A percentile compares a stretch with the other conserved stretches of the same genome.
Evolutionary conservation across 805 yeast species (phyloP).

Genomic region (Metschnikowia lunata): DNA sequence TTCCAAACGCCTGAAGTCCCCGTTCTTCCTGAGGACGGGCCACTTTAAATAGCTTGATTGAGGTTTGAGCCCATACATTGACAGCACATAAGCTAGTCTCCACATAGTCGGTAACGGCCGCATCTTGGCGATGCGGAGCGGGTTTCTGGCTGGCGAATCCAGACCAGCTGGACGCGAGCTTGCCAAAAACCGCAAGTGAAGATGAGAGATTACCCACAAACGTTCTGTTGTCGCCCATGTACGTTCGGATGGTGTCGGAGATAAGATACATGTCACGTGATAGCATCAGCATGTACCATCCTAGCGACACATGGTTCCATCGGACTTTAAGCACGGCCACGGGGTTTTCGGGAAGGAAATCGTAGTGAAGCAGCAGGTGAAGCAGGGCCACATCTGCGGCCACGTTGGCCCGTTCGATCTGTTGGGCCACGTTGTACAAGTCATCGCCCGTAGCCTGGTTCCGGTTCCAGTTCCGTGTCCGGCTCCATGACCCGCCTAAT

Average conservation of each 20-base stretch:
- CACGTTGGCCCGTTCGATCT: conserved; percentile 38
- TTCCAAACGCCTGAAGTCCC: conserved; percentile 17
- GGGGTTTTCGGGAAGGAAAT: conserved; percentile 40
- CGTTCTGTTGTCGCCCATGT: conserved; percentile 23
- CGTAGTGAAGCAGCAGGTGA: conserved; percentile 32
- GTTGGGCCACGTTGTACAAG: conserved; percentile 28
- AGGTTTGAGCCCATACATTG: conserved; percentile 53
- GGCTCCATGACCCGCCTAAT: conserved; percentile 25
- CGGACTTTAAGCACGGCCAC: conserved; percentile 46
- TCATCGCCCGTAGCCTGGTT: conserved; percentile 5
- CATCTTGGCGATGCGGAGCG: conserved; percentile 4
- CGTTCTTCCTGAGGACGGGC: conserved; percentile 19
- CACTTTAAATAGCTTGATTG: conserved; percentile 47
- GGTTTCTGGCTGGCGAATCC: conserved; percentile 20
- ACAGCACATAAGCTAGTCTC: conserved; percentile 29
- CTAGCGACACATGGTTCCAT: conserved; percentile 63
- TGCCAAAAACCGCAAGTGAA: conserved; percentile 34
- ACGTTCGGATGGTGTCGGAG: conserved; percentile 5
- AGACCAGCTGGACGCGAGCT: conserved; percentile 36
- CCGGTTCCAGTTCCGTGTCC: not conserved
- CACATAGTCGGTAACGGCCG: conserved; percentile 18
- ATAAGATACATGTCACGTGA: conserved; percentile 53
- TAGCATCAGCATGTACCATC: conserved; percentile 69
- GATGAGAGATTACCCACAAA: conserved; percentile 38
- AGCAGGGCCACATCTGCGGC: conserved; percentile 17